A percentile compares a stretch with the other conserved stretches of the same genome.
Evolutionary conservation across 2,329 filamentous ascomycete species (phyloP).

Genomic region (Paraconiothyrium sp.): DNA sequence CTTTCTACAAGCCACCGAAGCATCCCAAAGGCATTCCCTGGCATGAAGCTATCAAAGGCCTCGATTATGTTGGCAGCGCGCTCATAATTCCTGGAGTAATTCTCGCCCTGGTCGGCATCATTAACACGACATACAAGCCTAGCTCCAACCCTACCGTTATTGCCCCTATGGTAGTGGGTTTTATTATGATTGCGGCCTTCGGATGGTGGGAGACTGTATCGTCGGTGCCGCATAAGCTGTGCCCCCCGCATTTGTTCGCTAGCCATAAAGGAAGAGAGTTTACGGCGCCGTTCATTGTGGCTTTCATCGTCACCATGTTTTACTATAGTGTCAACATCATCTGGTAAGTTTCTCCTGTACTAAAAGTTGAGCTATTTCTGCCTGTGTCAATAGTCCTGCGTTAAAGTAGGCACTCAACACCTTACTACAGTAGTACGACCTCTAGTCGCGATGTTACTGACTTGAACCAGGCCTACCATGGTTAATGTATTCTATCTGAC

Average conservation of each 20-base stretch:
- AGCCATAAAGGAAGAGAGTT: conserved; percentile 58
- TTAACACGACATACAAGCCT: conserved; percentile 41
- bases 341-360: conserved; percentile 39
- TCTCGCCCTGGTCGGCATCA: conserved; percentile 41
- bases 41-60: conserved; percentile 34
- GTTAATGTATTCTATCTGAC: conserved; percentile 57
- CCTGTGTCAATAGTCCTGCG: background rate
- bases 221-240: conserved; percentile 46
- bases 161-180: conserved; percentile 45
- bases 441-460: conserved; percentile 2
- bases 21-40: conserved; percentile 40
- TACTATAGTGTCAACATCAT: conserved; percentile 61
- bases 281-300: conserved; percentile 58
- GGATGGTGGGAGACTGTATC: conserved; percentile 48
- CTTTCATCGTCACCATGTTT: conserved; percentile 62
- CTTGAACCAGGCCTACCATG: conserved; percentile 51
- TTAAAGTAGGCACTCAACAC: too few relatives aligned
- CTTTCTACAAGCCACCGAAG: conserved; percentile 38
- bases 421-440: background rate
- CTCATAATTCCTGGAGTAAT: conserved; percentile 42
- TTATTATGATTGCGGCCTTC: conserved; percentile 43
- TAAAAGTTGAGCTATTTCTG: background rate
- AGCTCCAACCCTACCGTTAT: conserved; percentile 40
- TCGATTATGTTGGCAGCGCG: conserved; percentile 44
- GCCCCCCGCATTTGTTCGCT: conserved; percentile 55